Conservation (phyloP, 2,329 filamentous ascomycete species). For the Cercospora janseana region DNA sequence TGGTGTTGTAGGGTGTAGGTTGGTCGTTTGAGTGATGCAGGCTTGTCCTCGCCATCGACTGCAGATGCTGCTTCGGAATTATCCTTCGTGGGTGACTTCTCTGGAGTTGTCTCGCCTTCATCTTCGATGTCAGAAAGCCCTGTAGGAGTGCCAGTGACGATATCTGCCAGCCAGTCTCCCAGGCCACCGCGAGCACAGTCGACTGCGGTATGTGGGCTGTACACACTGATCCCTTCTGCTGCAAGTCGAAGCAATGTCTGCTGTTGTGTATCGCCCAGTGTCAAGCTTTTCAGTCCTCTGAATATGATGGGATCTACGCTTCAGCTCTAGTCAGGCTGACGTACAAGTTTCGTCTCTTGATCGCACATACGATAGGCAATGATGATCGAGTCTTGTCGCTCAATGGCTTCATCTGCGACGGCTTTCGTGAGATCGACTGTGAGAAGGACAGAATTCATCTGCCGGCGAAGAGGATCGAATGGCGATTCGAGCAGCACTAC, state of each 20-base stretch:
- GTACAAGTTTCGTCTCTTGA: background rate
- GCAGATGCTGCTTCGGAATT: slow-evolving; percentile 14
- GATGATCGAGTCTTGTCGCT: slow-evolving; percentile 71
- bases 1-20: slow-evolving; percentile 49
- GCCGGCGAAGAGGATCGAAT: slow-evolving; percentile 55
- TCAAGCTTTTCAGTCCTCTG: slow-evolving; percentile 83
- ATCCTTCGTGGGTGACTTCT: slow-evolving; percentile 16
- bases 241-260: slow-evolving; percentile 76
- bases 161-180: slow-evolving; percentile 90
- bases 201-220: slow-evolving; percentile 91
- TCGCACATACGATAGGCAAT: slow-evolving; percentile 75
- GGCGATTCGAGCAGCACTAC: slow-evolving; percentile 68
- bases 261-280: slow-evolving; percentile 81
- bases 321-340: slow-evolving; percentile 32
- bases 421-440: slow-evolving; percentile 88
- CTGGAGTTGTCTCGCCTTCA: slow-evolving; percentile 16
- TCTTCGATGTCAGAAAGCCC: slow-evolving; percentile 25
- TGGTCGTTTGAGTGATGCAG: slow-evolving; percentile 40
- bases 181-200: slow-evolving; percentile 83
- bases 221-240: slow-evolving; percentile 83
- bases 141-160: slow-evolving; percentile 62
- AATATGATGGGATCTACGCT: slow-evolving; percentile 90
- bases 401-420: slow-evolving; percentile 87
- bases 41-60: slow-evolving; percentile 37
- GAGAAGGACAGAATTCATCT: slow-evolving; percentile 68